These are phyloP conservation scores for Pisolithus microcarpus DNA, from an alignment of 768 basidiomycete genomes.

Conservation along the genomic window DNA sequence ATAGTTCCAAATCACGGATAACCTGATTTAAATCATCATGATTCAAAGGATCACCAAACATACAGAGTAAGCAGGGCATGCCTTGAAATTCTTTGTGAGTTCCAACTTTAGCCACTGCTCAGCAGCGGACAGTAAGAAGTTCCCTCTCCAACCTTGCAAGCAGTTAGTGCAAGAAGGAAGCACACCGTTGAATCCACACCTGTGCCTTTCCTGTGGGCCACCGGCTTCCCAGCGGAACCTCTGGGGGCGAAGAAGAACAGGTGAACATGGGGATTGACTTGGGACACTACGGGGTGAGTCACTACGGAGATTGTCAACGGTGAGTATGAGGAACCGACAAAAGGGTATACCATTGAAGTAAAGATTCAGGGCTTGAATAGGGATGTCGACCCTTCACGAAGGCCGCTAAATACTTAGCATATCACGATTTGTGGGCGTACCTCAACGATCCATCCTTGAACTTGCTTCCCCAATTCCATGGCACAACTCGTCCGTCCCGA, in stretches of 20 bases:
- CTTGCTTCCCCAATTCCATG: conserved; percentile 92
- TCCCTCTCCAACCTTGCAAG: conserved; percentile 80
- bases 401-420: neutral
- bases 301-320: conserved; percentile 37
- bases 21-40: conserved; percentile 36
- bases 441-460: conserved; percentile 91
- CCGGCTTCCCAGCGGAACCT: conserved; percentile 86
- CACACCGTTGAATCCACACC: conserved; percentile 32
- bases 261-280: conserved; percentile 89
- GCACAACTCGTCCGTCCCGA: conserved; percentile 68
- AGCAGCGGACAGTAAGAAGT: conserved; percentile 84
- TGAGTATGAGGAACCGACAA: conserved; percentile 1
- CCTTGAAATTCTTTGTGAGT: conserved; percentile 94
- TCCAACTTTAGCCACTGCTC: conserved; percentile 96
- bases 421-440: conserved; percentile 28
- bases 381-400: conserved; percentile 78
- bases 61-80: neutral
- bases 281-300: conserved; percentile 88
- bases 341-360: conserved; percentile 67
- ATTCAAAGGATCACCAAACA: neutral
- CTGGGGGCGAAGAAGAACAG: conserved; percentile 91
- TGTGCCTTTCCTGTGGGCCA: conserved; percentile 90
- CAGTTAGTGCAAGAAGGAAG: neutral
- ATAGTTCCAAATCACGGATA: conserved; percentile 91
- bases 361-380: conserved; percentile 79